Base-by-base conservation (phyloP, 2,329 filamentous ascomycete species). In the Aspergillus proliferans region DNA sequence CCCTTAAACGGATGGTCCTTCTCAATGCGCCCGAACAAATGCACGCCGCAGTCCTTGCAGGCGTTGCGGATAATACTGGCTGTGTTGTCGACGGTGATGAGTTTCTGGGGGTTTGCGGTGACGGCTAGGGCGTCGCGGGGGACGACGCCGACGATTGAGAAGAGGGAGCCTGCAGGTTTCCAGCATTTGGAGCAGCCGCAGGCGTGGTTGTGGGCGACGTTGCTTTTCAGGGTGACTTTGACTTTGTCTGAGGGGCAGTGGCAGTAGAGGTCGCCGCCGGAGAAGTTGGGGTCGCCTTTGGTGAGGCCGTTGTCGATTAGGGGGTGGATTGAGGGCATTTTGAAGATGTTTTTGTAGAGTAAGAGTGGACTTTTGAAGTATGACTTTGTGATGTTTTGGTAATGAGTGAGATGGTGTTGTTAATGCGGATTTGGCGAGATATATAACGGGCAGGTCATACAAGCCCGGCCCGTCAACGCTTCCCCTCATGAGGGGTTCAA, bases 141-240 rank as follows among this genome's bases (percentile, higher is more conserved):
- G 2, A 86, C 68, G 47, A 86, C 83, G 50, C 71, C 83, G 43
- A 87, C 75, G 56, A 86, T 60, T 52, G 79, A 79, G 74, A 87
- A 86, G 52, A 86, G 76, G 0, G 82, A 75, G 26, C 80, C 80
- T 2, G 67, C 50, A 4, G 84, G 84, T 67, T 86, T 87, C 82
- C 82, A 87, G 77, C 84, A 86, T 66, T 86, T 84, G 47, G 82
- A 85, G 70, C 84, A 86, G 53, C 83, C 83, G 68, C 84, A 86
- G 48, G 81, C 82, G 69, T 87, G 84, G 73, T 87, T 86, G 73
- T 86, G 82, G 2, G 75, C 71, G 48, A 87, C 78, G 58, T 85
- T 80, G 62, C 77, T 71, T 50, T 58, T 65, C 36, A 86, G 73
- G 0, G 74, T 76, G 19, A 86, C 74, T 59, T 81, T 76, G 51